phyloP scores from a whole-genome alignment of 2,329 filamentous ascomycete species.

The Neonectria ditissima region DNA sequence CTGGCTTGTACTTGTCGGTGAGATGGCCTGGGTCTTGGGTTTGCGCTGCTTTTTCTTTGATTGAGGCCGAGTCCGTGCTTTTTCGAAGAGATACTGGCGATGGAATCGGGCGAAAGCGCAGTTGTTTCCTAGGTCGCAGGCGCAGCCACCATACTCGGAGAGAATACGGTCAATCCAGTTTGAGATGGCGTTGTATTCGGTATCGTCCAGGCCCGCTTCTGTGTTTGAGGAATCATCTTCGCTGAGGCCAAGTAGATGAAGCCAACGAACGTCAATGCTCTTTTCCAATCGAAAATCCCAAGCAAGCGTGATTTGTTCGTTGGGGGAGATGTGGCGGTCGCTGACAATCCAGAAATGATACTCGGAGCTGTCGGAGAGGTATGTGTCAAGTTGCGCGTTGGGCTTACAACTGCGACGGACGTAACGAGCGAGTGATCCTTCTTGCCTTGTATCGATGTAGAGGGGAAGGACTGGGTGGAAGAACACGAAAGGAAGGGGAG shows the following conservation, averaged over 20 bases:
- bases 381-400: constrained; percentile 89
- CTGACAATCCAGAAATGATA: constrained; percentile 96
- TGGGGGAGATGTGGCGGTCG: constrained; percentile 76
- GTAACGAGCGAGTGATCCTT: constrained; percentile 88
- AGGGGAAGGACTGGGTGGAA: constrained; percentile 90
- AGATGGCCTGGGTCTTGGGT: constrained; percentile 66
- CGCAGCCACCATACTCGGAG: constrained; percentile 83
- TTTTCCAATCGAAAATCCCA: constrained; percentile 77
- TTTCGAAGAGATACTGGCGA: constrained; percentile 64
- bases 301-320: constrained; percentile 72
- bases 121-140: constrained; percentile 73
- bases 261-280: constrained; percentile 64
- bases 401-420: constrained; percentile 92
- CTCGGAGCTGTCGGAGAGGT: constrained; percentile 80
- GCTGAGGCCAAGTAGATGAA: constrained; percentile 70
- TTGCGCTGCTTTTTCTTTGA: constrained; percentile 67
- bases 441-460: constrained; percentile 90
- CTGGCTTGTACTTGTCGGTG: constrained; percentile 71
- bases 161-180: constrained; percentile 77
- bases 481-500: constrained; percentile 80
- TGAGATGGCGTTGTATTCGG: constrained; percentile 70
- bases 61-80: constrained; percentile 54
- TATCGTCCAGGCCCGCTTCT: constrained; percentile 67
- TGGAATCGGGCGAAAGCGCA: constrained; percentile 75
- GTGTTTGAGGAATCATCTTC: constrained; percentile 67